Evolutionary conservation across 169 alveolate genomes (phyloP), one percentile per base, ranked within the genome.

Genomic region (Plasmodium cynomolgi): DNA sequence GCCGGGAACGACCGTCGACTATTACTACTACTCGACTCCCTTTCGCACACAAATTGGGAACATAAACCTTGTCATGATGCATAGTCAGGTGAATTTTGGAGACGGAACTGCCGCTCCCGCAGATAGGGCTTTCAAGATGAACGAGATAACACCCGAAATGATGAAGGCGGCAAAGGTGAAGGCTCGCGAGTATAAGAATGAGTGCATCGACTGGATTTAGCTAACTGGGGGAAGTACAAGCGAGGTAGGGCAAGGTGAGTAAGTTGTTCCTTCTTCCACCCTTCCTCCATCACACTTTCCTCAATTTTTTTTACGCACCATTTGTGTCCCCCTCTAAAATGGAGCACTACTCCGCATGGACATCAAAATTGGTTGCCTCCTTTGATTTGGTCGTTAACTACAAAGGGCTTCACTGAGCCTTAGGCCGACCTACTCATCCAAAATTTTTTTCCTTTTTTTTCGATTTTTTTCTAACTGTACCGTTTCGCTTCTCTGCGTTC

Each of bases 21-120:
- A 91, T 77, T 95, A 95, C 34, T 93, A 95, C 77, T 92, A 96
- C 92, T 77, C 92, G 3, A 75, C 96, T 23, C 97, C 97, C 26
- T 95, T 84, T 58, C 44, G 77, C 29, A 93, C 96, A 17, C 97
- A 95, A 81, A 80, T 93, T 37, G 97, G 97, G 72, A 33, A 73
- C 62, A 93, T 95, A 39, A 81, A 95, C 44, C 92, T 95, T 11
- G 94, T 94, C 9, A 95, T 95, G 97, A 95, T 95, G 97, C 96
- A 95, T 33, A 81, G 96, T 44, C 97, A 94, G 74, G 97, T 95
- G 54, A 95, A 95, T n/a, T 75, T 95, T 75, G 94, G 80, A 20
- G 97, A 95, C 50, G 95, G 93, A 11, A 95, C 97, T 3, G 84
- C 81, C n/a, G 54, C 95, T 33, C 97, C 97, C 1, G 74, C 96